Evolutionary conservation across 2,329 filamentous ascomycete genomes (phyloP), one percentile per base, ranked within the genome.

Genomic region (Cordyceps pruinosa): DNA sequence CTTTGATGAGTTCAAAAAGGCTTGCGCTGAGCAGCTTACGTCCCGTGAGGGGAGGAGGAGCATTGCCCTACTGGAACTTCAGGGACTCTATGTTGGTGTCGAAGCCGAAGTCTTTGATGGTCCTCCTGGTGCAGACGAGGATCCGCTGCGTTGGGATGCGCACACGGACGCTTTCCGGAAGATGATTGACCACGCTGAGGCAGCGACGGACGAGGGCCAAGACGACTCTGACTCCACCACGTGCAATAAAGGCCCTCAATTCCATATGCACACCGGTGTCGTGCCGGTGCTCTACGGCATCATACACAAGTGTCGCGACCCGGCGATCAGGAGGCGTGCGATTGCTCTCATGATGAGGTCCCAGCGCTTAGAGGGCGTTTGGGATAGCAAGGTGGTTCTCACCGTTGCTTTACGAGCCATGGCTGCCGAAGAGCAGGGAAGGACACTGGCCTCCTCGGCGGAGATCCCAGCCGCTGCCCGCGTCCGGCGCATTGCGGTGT

Each of bases 231-330:
- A 19, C 37, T 19, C 21, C 13, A 15, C 5, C 21, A 9, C 32
- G 21, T 19, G 47, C 32, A 26, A 17, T 32, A 19, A 42, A 12
- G 15, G 26, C 17, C 41, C 56, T 3, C 56, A 54, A 21, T 58
- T 58, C 25, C 50, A 58, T 30, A 58, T 58, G 57, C 50, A 58
- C 37, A 58, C 45, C 4, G 57, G 57, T 15, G 30, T 53, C 4
- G 57, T 54, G 6, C 50, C 57, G 12, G 28, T 58, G 2, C 28
- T 55, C 7, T 54, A 54, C 30, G 50, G 42, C 25, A 53, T 58
- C 28, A 50, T 50, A 10, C 35, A 35, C 21, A 54, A 55, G 23
- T 58, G 57, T 45, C 49, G 57, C 9, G 57, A 55, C 30, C 57
- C 57, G n/a, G n/a, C 26, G 4, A 55, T 58, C n/a, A 50, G 57